Evolutionary conservation across 2,329 filamentous ascomycete species (phyloP).

Genomic region (Monilinia vaccinii-corymbosi): DNA sequence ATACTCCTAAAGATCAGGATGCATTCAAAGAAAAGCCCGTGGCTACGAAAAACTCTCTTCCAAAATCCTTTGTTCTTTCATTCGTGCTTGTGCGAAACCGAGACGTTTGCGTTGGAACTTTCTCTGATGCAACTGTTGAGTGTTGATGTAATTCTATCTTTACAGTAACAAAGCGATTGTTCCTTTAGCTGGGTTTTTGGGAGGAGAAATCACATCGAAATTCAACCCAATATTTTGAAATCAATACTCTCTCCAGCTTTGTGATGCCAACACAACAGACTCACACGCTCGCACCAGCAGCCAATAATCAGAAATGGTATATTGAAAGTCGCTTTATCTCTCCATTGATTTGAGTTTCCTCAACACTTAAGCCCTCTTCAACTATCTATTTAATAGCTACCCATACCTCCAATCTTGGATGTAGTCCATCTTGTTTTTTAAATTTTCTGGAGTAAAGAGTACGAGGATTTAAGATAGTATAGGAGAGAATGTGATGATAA

Average conservation of each 20-base stretch:
- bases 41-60: neutral
- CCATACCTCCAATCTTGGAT: no score
- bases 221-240: no score
- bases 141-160: no score
- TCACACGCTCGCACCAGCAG: no score
- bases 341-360: no score
- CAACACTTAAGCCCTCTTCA: no score
- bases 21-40: neutral
- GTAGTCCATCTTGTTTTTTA: no score
- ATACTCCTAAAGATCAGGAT: neutral
- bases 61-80: neutral
- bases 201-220: neutral
- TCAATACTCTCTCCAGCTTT: no score
- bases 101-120: neutral
- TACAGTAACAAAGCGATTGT: neutral
- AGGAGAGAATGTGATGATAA: neutral
- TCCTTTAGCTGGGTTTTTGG: neutral
- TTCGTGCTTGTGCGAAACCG: neutral
- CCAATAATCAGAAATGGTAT: no score
- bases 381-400: no score
- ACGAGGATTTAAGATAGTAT: neutral
- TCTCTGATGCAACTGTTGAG: neutral
- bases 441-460: neutral
- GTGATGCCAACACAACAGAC: no score
- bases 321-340: no score